Evolutionary conservation across 2,329 filamentous ascomycete genomes (phyloP).

Genomic region (Neopestalotiopsis sp.): DNA sequence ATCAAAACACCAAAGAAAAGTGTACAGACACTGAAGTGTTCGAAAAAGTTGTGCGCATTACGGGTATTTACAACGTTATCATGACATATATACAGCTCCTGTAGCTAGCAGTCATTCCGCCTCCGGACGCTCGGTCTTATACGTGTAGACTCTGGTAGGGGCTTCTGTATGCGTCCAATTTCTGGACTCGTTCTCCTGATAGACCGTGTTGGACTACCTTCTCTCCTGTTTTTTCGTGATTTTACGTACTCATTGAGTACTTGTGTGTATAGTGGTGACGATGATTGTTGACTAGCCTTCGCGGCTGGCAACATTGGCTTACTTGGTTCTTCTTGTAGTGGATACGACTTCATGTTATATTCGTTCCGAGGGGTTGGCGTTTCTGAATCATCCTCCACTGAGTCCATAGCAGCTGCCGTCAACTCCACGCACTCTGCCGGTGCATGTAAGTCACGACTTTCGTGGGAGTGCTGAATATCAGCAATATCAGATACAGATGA

Average conservation of each 20-base stretch:
- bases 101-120: conserved; percentile 41
- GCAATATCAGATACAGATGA: conserved; percentile 53
- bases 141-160: conserved; percentile 45
- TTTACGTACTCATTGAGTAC: conserved; percentile 30
- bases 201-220: conserved; percentile 39
- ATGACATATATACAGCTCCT: conserved; percentile 40
- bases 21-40: not conserved
- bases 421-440: conserved; percentile 31
- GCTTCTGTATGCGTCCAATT: conserved; percentile 55
- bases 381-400: conserved; percentile 47
- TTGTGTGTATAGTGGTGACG: conserved; percentile 34
- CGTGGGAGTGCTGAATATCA: conserved; percentile 31
- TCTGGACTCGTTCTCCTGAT: conserved; percentile 53
- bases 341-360: conserved; percentile 38
- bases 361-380: conserved; percentile 51
- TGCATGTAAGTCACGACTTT: conserved; percentile 26
- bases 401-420: conserved; percentile 35
- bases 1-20: not conserved
- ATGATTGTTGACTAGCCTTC: conserved; percentile 38
- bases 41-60: not conserved
- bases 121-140: conserved; percentile 48
- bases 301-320: not conserved
- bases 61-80: conserved; percentile 34
- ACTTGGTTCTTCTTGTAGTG: not conserved
- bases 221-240: conserved; percentile 37